Evolutionary conservation across 768 basidiomycete genomes (phyloP).

Genomic region (Suillus occidentalis): DNA sequence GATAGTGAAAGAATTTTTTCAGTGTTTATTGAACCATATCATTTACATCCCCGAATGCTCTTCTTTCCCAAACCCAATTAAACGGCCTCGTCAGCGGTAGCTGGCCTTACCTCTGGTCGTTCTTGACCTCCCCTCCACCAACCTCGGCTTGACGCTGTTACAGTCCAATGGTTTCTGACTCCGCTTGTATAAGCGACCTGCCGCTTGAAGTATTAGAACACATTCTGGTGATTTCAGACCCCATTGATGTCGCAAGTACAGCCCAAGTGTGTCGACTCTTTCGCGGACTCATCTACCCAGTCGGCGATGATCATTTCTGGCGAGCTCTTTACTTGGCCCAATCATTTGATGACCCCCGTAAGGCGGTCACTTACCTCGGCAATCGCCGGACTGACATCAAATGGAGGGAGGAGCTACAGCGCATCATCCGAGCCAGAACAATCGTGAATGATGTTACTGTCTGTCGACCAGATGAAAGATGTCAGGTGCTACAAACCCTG

Average conservation of each 20-base stretch:
- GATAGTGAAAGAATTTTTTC: slow-evolving; percentile 13
- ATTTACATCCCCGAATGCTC: neutral
- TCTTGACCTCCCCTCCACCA: neutral
- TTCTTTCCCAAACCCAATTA: slow-evolving; percentile 5
- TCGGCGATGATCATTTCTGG: slow-evolving; percentile 56
- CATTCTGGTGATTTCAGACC: slow-evolving; percentile 57
- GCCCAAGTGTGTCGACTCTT: slow-evolving; percentile 51
- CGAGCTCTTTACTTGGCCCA: slow-evolving; percentile 61
- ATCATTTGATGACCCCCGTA: slow-evolving; percentile 63
- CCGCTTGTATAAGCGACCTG: slow-evolving; percentile 34
- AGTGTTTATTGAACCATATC: slow-evolving; percentile 7
- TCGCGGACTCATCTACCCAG: slow-evolving; percentile 44
- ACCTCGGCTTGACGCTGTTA: neutral
- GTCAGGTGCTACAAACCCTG: slow-evolving; percentile 45
- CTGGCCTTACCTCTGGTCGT: neutral
- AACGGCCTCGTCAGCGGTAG: neutral
- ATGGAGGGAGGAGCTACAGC: slow-evolving; percentile 57
- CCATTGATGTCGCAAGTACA: slow-evolving; percentile 54
- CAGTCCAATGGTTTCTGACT: neutral
- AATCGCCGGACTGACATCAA: slow-evolving; percentile 31
- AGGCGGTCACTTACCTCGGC: slow-evolving; percentile 41
- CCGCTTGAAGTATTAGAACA: slow-evolving; percentile 62
- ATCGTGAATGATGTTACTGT: slow-evolving; percentile 38
- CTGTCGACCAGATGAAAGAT: slow-evolving; percentile 45
- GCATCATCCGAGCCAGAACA: slow-evolving; percentile 53